Evolutionary conservation across 768 basidiomycete genomes (phyloP), one percentile per base, ranked within the genome.

Genomic region (Agaricus sinodeliciosus): DNA sequence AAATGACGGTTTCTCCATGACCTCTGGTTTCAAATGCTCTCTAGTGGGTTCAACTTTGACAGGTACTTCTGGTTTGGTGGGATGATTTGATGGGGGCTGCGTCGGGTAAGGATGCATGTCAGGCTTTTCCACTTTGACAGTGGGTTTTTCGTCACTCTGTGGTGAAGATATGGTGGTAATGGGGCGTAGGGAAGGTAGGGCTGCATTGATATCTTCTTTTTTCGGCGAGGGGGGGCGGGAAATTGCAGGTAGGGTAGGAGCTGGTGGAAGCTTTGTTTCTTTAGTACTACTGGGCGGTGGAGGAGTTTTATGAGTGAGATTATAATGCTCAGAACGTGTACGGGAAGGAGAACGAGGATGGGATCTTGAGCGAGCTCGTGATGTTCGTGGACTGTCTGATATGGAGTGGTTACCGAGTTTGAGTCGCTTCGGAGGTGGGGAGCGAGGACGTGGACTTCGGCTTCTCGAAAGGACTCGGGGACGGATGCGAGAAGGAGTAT

Each of bases 331-430:
- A 16, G 50, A 46, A 35, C 50, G 55, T 36, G 50, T 26, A 25
- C 45, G 55, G 22, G 55, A 56, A 44, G 40, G 45, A 26, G 45
- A 48, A 22, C 58, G 43, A 25, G 52, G 48, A 25, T 43, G 50
- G 25, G 53, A 59, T 42, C 55, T 57, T 19, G 50, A 43, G 16
- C 26, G 46, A 15, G 48, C 35, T 34, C 43, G 37, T 34, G 54
- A 42, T 9, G 31, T 37, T 27, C 41, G 48, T 42, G 63, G 54
- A 49, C 58, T 59, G 37, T 48, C 51, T 25, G 56, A 49, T 22
- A 61, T 61, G 11, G 64, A 60, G 51, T 64, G 62, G 39, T 63
- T 62, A 3, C 63, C 63, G 12, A 62, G 43, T 48, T 55, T 60
- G 36, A 62, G 51, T 45, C 60, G 56, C 51, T 58, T 58, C 15